These are phyloP conservation scores for Dendrobium huoshanense DNA, from an alignment of 106 monocot species.

Conservation along the genomic window DNA sequence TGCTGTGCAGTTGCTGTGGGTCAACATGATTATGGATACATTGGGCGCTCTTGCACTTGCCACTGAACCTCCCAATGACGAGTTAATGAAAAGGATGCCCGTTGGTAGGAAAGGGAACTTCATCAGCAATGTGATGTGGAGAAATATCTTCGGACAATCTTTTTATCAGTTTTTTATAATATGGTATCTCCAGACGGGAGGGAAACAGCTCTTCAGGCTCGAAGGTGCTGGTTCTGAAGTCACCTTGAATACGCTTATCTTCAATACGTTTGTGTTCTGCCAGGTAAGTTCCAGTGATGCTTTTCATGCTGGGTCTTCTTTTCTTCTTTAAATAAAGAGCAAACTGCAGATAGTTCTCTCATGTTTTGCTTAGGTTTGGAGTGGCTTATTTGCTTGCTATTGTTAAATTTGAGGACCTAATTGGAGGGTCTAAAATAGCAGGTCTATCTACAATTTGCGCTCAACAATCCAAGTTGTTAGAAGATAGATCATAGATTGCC, in stretches of 20 bases:
- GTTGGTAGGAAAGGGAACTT: conserved; percentile 85
- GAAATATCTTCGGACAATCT: conserved; percentile 82
- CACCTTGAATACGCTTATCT: conserved; percentile 78
- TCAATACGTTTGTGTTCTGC: conserved; percentile 93
- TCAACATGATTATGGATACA: conserved; percentile 99
- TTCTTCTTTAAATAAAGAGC: neutral
- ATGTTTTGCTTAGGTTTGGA: neutral
- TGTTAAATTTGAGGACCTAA: no score
- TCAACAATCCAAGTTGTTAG: neutral
- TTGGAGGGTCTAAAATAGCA: no score
- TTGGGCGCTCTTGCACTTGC: conserved; percentile 93
- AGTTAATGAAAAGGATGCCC: conserved; percentile 77
- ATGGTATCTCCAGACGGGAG: conserved; percentile 84
- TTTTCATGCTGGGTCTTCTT: neutral
- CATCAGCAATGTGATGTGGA: conserved; percentile 93
- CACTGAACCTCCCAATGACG: conserved; percentile 82
- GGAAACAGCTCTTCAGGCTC: conserved; percentile 56
- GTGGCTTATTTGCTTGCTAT: neutral
- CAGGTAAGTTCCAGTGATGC: conserved; percentile 48
- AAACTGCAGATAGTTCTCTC: neutral
- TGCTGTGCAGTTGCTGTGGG: conserved; percentile 95
- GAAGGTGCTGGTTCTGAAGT: conserved; percentile 52
- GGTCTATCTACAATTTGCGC: neutral
- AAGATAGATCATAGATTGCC: neutral
- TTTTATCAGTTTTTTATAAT: conserved; percentile 80